A percentile compares a stretch with the other conserved stretches of the same genome.
Conservation (phyloP, 2,329 filamentous ascomycete species). For the Cytospora piceae region DNA sequence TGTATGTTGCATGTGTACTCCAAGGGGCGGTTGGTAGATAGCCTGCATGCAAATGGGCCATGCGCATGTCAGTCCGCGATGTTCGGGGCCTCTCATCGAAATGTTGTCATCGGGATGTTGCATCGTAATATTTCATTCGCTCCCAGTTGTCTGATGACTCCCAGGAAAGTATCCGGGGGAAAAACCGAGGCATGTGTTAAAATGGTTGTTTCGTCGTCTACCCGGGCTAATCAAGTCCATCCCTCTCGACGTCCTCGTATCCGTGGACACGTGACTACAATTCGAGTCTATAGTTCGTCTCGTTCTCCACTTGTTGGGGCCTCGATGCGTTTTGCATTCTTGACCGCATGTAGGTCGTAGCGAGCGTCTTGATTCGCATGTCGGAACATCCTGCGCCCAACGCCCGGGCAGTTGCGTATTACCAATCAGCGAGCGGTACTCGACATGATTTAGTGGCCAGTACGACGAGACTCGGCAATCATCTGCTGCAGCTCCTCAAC, state of each 20-base stretch:
- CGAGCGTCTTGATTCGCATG: conserved; percentile 6
- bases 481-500: background rate
- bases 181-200: no score
- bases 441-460: conserved; percentile 7
- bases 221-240: conserved; percentile 16
- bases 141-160: no score
- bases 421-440: conserved; percentile 11
- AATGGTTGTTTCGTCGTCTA: conserved; percentile 1
- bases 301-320: background rate
- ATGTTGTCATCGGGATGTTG: no score
- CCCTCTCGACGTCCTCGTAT: conserved; percentile 11
- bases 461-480: background rate
- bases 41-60: no score
- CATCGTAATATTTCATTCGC: no score
- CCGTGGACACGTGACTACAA: background rate
- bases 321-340: conserved; percentile 4
- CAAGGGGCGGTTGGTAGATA: no score
- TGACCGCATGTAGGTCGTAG: conserved; percentile 12
- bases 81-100: no score
- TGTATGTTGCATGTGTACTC: no score
- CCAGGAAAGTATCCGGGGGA: no score
- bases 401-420: conserved; percentile 10
- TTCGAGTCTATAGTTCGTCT: conserved; percentile 1
- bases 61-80: no score
- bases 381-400: conserved; percentile 11